phyloP scores from a whole-genome alignment of 257 asterid genomes.

The Solanum microdontum region DNA sequence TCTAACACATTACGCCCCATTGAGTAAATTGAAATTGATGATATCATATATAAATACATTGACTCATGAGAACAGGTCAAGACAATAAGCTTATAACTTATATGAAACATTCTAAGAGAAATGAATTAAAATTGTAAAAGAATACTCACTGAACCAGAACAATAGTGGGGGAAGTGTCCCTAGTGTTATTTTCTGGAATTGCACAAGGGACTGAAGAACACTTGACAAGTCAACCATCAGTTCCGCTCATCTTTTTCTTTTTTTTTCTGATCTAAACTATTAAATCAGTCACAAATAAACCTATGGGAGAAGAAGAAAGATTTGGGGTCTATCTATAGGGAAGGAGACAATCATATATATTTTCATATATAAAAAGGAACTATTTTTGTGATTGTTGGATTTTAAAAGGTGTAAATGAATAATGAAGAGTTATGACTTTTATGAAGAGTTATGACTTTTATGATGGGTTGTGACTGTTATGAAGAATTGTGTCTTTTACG shows the following conservation, averaged over 20 bases:
- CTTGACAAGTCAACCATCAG: conserved; percentile 12
- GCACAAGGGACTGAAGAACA: not conserved
- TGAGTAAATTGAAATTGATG: no score
- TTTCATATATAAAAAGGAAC: no score
- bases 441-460: no score
- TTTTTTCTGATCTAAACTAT: not conserved
- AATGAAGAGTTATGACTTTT: no score
- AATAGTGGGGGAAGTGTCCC: conserved; percentile 8
- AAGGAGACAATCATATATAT: not conserved
- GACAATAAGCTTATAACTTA: not conserved
- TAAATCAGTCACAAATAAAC: no score
- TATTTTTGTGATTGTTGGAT: no score
- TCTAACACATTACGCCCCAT: no score
- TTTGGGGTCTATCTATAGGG: not conserved
- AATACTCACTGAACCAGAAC: conserved; percentile 58
- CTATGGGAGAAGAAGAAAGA: not conserved
- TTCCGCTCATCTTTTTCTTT: conserved; percentile 25
- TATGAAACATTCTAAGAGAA: not conserved
- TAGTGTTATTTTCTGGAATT: conserved; percentile 5
- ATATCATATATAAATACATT: not conserved
- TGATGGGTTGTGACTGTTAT: no score
- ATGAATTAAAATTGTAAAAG: no score
- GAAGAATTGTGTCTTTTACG: no score
- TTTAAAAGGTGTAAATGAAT: no score
- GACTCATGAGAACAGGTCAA: no score